Percentiles rank a stretch among this genome's conserved stretches.
Conservation (phyloP, 2,329 filamentous ascomycete species). For the Sarocladiaceae sp. region DNA sequence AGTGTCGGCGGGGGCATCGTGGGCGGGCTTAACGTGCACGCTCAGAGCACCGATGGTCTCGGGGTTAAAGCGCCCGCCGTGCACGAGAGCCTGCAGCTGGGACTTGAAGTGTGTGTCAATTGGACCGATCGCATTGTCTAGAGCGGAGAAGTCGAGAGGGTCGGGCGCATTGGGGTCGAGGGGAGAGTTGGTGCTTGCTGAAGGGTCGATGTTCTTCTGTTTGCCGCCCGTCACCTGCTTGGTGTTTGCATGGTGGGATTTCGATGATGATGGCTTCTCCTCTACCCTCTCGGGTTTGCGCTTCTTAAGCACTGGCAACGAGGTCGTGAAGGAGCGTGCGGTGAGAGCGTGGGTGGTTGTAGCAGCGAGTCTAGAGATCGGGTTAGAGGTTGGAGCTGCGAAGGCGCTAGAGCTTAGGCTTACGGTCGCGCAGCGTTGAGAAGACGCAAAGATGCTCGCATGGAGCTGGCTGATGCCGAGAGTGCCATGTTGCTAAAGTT, state of each 20-base stretch:
- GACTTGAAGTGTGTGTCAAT: slow-evolving; percentile 39
- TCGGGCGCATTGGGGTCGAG: slow-evolving; percentile 33
- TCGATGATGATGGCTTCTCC: slow-evolving; percentile 16
- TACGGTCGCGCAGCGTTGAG: background rate
- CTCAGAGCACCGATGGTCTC: slow-evolving; percentile 41
- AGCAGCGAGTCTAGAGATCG: background rate
- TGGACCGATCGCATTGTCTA: slow-evolving; percentile 37
- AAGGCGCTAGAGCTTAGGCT: background rate
- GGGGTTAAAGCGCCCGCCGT: slow-evolving; percentile 49
- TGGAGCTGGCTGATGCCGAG: slow-evolving; percentile 5
- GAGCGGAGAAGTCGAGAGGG: slow-evolving; percentile 45
- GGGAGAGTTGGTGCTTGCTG: slow-evolving; percentile 17
- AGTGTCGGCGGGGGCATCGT: slow-evolving; percentile 16
- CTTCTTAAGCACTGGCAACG: slow-evolving; percentile 30
- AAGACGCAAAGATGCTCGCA: slow-evolving; percentile 2
- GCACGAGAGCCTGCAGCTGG: slow-evolving; percentile 34
- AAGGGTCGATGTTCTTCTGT: slow-evolving; percentile 9
- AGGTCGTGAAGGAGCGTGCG: slow-evolving; percentile 25
- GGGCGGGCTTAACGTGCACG: slow-evolving; percentile 29
- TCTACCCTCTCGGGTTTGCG: slow-evolving; percentile 28
- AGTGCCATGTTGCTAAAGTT: slow-evolving; percentile 12
- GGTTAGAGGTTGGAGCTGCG: background rate
- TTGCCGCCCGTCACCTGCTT: slow-evolving; percentile 6
- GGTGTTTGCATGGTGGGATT: slow-evolving; percentile 13
- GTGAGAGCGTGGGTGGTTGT: slow-evolving; percentile 12